Evolutionary conservation across 176 grass and related monocot species (phyloP).

Genomic region (Carex myosuroides): DNA sequence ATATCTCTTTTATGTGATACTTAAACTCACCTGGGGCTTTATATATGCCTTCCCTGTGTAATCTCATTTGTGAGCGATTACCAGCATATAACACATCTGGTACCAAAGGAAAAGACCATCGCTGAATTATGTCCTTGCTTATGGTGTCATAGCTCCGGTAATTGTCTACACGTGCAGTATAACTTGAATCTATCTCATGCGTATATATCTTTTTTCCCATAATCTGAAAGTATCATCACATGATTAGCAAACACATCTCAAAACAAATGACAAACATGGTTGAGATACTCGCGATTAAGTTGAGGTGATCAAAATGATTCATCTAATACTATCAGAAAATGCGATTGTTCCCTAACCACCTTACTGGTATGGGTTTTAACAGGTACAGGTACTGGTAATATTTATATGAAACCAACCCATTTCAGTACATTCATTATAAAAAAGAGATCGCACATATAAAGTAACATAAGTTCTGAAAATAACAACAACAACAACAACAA

Average conservation of each 20-base stretch:
- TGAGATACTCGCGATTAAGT: not conserved
- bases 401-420: not conserved
- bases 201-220: slow-evolving; percentile 98
- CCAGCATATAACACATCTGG: slow-evolving; percentile 63
- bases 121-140: slow-evolving; percentile 90
- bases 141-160: slow-evolving; percentile 87
- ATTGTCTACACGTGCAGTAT: slow-evolving; percentile 87
- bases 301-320: not conserved
- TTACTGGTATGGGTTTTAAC: not conserved
- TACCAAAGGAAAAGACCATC: slow-evolving; percentile 84
- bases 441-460: not conserved
- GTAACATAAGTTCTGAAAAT: not conserved
- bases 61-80: slow-evolving; percentile 39
- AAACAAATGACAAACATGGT: not conserved
- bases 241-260: not conserved
- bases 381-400: not conserved
- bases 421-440: not conserved
- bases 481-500: not conserved
- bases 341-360: not conserved
- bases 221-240: slow-evolving; percentile 50
- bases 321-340: not conserved
- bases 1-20: not conserved
- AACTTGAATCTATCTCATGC: slow-evolving; percentile 79
- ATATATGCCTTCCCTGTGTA: slow-evolving; percentile 72
- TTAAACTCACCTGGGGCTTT: slow-evolving; percentile 53